phyloP scores from a whole-genome alignment of 352 stramenopile genomes.

The Ophiocytium majus region DNA sequence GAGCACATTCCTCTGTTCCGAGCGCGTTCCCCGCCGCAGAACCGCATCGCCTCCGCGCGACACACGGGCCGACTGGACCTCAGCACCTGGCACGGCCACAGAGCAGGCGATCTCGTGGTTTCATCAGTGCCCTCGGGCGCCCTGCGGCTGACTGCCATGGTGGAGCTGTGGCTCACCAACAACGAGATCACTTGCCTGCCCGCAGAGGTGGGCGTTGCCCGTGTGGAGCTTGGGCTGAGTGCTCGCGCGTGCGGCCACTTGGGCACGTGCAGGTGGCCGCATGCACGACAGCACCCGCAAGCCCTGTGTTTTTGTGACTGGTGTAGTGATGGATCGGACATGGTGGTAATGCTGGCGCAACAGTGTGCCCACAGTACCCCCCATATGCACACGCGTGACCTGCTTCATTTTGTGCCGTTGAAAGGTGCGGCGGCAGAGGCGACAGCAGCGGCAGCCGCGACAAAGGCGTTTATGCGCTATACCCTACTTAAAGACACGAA shows the following conservation, averaged over 20 bases:
- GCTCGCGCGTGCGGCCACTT: background rate
- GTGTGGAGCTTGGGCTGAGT: background rate
- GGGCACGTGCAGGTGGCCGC: background rate
- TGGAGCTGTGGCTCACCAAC: slow-evolving; percentile 52
- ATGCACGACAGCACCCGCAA: background rate
- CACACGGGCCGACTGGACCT: slow-evolving; percentile 45
- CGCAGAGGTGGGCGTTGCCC: background rate
- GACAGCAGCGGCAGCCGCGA: too few relatives aligned
- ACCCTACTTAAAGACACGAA: too few relatives aligned
- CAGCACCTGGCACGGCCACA: slow-evolving; percentile 44
- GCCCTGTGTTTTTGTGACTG: background rate
- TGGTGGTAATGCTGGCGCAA: background rate
- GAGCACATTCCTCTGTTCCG: too few relatives aligned
- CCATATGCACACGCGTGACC: background rate
- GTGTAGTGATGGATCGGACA: background rate
- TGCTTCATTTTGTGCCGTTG: too few relatives aligned
- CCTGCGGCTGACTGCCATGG: slow-evolving; percentile 27
- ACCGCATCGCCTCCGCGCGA: slow-evolving; percentile 23
- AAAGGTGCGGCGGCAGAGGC: too few relatives aligned
- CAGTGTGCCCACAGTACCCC: background rate
- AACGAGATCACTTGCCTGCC: slow-evolving; percentile 48
- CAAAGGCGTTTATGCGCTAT: too few relatives aligned
- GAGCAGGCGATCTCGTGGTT: slow-evolving; percentile 36
- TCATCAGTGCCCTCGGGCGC: slow-evolving; percentile 19
- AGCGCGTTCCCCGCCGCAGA: background rate